phyloP scores from a whole-genome alignment of 768 basidiomycete species.

The Rhizopogon roseolus region DNA sequence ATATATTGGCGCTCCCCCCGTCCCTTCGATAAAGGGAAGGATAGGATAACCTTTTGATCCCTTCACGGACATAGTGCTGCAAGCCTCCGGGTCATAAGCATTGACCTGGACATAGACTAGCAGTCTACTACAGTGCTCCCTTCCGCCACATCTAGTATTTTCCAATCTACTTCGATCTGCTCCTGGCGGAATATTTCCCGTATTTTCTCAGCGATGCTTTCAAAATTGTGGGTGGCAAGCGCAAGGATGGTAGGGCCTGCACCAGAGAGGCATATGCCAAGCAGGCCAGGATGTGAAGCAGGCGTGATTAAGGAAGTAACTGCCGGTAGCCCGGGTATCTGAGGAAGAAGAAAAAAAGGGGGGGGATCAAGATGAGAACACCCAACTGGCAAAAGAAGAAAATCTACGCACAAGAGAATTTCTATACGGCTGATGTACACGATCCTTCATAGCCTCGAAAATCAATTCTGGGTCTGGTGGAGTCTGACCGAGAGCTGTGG shows the following conservation, averaged over 20 bases:
- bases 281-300: conserved; percentile 82
- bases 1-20: too few species aligned
- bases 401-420: conserved; percentile 76
- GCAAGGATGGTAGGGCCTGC: conserved; percentile 98
- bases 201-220: conserved; percentile 81
- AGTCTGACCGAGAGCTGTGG: conserved; percentile 84
- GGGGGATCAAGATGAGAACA: neutral
- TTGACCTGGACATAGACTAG: conserved; percentile 3
- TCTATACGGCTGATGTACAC: conserved; percentile 95
- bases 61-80: neutral
- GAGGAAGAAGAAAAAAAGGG: conserved; percentile 3
- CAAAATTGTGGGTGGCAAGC: conserved; percentile 81
- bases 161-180: conserved; percentile 86
- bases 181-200: conserved; percentile 64
- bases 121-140: conserved; percentile 29
- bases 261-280: conserved; percentile 96
- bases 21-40: too few species aligned
- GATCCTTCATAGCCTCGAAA: conserved; percentile 99
- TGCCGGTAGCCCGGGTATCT: conserved; percentile 96
- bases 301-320: conserved; percentile 90
- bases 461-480: conserved; percentile 96
- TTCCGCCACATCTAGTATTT: conserved; percentile 66
- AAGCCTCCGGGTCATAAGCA: neutral
- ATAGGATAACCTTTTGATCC: neutral
- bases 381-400: conserved; percentile 1